Evolutionary conservation across 257 asterid species (phyloP).

Genomic region (Scutellaria baicalensis): DNA sequence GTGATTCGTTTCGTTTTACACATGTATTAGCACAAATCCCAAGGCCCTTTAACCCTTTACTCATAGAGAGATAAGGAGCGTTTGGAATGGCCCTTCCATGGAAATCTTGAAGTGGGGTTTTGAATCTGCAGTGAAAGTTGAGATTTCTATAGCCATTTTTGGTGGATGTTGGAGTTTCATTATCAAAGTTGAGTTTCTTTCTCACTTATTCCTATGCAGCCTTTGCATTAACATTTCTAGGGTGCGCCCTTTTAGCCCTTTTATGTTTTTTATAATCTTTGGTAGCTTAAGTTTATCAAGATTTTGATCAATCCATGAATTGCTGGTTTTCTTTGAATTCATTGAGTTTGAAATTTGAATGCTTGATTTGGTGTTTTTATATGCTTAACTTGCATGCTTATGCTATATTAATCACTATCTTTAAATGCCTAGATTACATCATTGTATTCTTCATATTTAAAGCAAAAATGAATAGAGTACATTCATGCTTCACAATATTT

Average conservation of each 20-base stretch:
- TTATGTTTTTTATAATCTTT: background rate
- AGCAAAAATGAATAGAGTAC: conserved; percentile 3
- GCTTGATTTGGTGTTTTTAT: background rate
- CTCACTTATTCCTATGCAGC: conserved; percentile 29
- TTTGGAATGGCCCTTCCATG: background rate
- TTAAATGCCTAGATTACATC: background rate
- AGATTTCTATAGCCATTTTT: conserved; percentile 1
- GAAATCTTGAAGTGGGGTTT: conserved; percentile 10
- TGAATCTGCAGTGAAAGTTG: conserved; percentile 12
- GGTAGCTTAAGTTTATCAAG: background rate
- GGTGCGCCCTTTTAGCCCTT: conserved; percentile 23
- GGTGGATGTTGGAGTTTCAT: conserved; percentile 6
- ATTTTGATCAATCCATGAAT: background rate
- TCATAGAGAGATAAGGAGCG: background rate
- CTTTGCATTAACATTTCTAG: conserved; percentile 14
- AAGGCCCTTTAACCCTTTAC: conserved; percentile 6
- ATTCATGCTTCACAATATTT: conserved; percentile 21
- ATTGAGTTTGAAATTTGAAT: background rate
- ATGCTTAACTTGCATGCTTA: conserved; percentile 13
- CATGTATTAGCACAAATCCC: conserved; percentile 24
- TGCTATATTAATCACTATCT: background rate
- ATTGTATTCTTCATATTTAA: background rate
- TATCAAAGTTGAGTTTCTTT: background rate
- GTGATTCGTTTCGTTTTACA: background rate
- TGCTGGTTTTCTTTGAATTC: background rate